phyloP scores from a whole-genome alignment of 192 early-diverging fungal species.

The Podila horticola region DNA sequence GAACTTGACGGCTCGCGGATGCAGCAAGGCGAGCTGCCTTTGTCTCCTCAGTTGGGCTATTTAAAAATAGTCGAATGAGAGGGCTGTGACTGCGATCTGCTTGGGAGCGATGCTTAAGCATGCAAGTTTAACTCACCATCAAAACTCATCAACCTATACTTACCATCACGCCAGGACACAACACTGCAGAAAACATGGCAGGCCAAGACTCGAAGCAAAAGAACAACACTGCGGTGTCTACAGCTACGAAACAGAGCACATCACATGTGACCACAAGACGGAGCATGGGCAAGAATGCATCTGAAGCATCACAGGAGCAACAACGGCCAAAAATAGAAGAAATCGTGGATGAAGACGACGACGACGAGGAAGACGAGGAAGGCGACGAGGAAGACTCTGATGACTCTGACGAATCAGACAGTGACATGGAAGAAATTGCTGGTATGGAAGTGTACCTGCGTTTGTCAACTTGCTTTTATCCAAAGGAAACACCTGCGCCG shows the following conservation, averaged over 20 bases:
- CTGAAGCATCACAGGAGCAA: constrained; percentile 13
- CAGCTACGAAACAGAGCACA: constrained; percentile 7
- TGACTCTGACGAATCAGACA: constrained; percentile 8
- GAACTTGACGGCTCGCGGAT: no score
- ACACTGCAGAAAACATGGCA: background rate
- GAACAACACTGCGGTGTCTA: constrained; percentile 24
- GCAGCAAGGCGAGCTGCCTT: no score
- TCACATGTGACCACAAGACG: constrained; percentile 18
- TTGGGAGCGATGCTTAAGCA: no score
- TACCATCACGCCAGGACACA: background rate
- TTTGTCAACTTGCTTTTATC: background rate
- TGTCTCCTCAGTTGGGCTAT: no score
- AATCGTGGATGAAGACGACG: background rate
- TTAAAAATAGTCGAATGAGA: no score
- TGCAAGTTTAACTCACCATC: no score
- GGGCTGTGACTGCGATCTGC: no score
- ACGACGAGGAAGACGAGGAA: constrained; percentile 3
- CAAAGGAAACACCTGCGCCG: no score
- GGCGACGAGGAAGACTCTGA: constrained; percentile 17
- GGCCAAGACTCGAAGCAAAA: constrained; percentile 23
- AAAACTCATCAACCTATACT: background rate
- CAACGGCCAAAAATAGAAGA: background rate
- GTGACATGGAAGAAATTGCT: constrained; percentile 39
- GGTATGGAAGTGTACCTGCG: constrained; percentile 1
- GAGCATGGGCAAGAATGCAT: background rate